Base-by-base conservation (phyloP, 2,329 filamentous ascomycete genomes). In the Cryphonectria naterciae region DNA sequence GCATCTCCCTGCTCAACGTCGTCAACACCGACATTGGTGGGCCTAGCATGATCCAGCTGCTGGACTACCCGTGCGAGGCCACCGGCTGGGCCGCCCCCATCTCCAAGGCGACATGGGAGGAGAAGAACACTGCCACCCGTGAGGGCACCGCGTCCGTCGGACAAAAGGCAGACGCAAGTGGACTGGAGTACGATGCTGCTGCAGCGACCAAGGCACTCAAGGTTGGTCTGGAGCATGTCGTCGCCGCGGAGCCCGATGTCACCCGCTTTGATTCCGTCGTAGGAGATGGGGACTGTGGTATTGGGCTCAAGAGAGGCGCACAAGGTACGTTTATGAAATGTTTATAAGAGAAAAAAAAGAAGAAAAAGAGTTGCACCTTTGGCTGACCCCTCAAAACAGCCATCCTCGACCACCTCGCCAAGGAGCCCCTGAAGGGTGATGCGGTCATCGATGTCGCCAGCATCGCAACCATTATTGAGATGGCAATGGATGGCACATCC, bases 271-370 rank as follows among this genome's bases (percentile, higher is more conserved):
- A 94, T 77, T 97, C 93, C 0, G 89, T 96, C 17, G 93, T 97
- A 35, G 94, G 94, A 58, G 94, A 97, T 78, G 94, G 94, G 63
- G 94, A 97, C 81, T 97, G 94, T 77, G 94, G 94, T 13, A 93
- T 94, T 70, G 93, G 93, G 6, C 84, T 97, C 73, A 94, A 93
- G 83, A 90, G 94, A 73, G 94, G 94, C 65, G 94, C 94, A n/a
- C 91, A 97, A 85, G 89, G 85, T 87, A 80, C 79, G 81, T 32
- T 39, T 52, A 37, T 49, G 2, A 52, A 4, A 43, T 25, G 8
- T 39, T 39, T 39, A 11, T 11, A 49, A 17, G 22, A 10, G 19
- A 17, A 15, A 25, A 43, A 43, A 1, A 41, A 41, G 39, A 41
- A 41, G 2, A 2, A 43, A 43, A 17, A 43, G 13, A 17, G 41